A percentile compares a stretch with the other conserved stretches of the same genome.
phyloP scores from a whole-genome alignment of 73 alveolate species.

The Effrenium voratum region DNA sequence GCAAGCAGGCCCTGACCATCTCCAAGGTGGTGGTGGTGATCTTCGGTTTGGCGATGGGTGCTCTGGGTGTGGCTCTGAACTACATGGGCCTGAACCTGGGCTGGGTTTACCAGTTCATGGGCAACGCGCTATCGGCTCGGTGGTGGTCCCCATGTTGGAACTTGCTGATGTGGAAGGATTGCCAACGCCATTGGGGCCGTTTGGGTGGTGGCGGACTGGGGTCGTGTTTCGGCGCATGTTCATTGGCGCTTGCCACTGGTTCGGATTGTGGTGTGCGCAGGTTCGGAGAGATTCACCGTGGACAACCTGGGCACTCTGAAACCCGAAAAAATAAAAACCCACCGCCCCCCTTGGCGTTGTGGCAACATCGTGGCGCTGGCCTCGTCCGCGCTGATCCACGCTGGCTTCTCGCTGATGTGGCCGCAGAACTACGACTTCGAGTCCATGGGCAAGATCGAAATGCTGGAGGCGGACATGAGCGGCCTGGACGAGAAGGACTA shows the following conservation, averaged over 20 bases:
- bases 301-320: slow-evolving; percentile 58
- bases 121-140: slow-evolving; percentile 79
- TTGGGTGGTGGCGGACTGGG: no score
- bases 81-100: slow-evolving; percentile 85
- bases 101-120: slow-evolving; percentile 75
- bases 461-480: slow-evolving; percentile 53
- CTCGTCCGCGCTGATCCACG: slow-evolving; percentile 42
- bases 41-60: slow-evolving; percentile 68
- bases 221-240: slow-evolving; percentile 46
- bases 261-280: neutral
- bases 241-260: slow-evolving; percentile 34
- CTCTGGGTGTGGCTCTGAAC: slow-evolving; percentile 59
- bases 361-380: slow-evolving; percentile 76
- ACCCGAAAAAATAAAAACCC: no score
- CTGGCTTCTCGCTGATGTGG: slow-evolving; percentile 26
- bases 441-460: slow-evolving; percentile 65
- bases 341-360: neutral
- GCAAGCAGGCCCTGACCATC: slow-evolving; percentile 29
- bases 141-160: slow-evolving; percentile 62
- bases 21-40: slow-evolving; percentile 70
- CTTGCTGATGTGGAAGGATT: slow-evolving; percentile 36
- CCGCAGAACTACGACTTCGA: slow-evolving; percentile 63
- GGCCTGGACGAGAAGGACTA: slow-evolving; percentile 50
- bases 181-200: slow-evolving; percentile 57
- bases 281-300: slow-evolving; percentile 52